phyloP scores from a whole-genome alignment of 441 rosid species.

The Euphorbia schlechtendalii region DNA sequence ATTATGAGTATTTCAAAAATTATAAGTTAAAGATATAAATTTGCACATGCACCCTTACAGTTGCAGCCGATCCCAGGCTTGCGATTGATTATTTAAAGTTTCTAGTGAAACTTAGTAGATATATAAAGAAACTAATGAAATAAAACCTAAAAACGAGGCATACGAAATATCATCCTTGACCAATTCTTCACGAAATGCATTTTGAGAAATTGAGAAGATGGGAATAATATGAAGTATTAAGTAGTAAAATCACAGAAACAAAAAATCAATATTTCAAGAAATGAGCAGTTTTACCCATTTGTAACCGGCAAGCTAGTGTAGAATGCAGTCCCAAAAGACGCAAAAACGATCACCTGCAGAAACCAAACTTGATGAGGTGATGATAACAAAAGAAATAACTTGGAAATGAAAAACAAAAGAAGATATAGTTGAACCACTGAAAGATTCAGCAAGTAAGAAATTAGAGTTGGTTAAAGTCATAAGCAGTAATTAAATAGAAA shows the following conservation, averaged over 20 bases:
- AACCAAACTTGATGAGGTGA: background rate
- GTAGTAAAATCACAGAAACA: too few species aligned
- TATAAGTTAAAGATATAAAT: too few species aligned
- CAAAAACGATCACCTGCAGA: slow-evolving; percentile 33
- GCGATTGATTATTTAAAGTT: too few species aligned
- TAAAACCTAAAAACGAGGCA: too few species aligned
- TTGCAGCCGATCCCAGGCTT: too few species aligned
- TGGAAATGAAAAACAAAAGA: background rate
- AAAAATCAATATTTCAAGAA: background rate
- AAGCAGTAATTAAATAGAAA: background rate
- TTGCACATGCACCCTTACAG: too few species aligned
- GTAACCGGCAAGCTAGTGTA: slow-evolving; percentile 23
- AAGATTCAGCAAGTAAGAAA: background rate
- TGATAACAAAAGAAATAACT: background rate
- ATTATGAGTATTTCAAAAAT: too few species aligned
- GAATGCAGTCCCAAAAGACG: slow-evolving; percentile 26
- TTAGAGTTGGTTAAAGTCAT: background rate
- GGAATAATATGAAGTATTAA: too few species aligned
- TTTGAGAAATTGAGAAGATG: background rate
- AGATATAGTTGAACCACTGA: background rate
- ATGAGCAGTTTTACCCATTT: slow-evolving; percentile 24
- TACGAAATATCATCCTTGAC: too few species aligned
- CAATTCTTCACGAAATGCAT: too few species aligned
- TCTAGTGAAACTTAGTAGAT: too few species aligned
- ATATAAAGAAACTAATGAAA: too few species aligned